Evolutionary conservation across 2,329 filamentous ascomycete genomes (phyloP).

Genomic region (Trichoderma arundinaceum): DNA sequence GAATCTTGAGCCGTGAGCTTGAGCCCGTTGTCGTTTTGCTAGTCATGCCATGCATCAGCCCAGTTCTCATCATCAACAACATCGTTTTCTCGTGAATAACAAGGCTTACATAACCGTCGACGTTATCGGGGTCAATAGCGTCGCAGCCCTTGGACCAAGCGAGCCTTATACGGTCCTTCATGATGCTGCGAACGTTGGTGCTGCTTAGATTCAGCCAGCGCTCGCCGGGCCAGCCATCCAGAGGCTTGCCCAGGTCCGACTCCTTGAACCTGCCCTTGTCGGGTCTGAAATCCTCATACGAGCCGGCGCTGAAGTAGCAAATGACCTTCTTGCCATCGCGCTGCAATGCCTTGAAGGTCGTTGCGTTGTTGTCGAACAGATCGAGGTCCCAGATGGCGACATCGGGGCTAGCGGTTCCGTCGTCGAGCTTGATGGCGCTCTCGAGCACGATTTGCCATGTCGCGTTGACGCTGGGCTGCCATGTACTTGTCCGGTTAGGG

Average conservation of each 20-base stretch:
- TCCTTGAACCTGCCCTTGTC: conserved; percentile 62
- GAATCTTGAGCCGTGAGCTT: conserved; percentile 62
- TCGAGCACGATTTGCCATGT: conserved; percentile 68
- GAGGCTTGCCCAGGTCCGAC: conserved; percentile 60
- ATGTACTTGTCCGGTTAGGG: conserved; percentile 43
- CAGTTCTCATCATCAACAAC: background rate
- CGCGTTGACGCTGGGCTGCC: conserved; percentile 58
- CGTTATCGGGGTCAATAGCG: conserved; percentile 71
- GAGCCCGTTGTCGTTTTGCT: conserved; percentile 67
- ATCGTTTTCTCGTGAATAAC: background rate
- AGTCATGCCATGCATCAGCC: conserved; percentile 1
- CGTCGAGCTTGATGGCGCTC: conserved; percentile 51
- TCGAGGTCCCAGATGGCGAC: conserved; percentile 57
- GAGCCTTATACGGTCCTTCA: conserved; percentile 63
- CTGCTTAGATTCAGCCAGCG: conserved; percentile 68
- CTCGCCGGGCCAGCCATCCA: conserved; percentile 71
- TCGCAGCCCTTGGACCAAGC: conserved; percentile 68
- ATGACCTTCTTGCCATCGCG: conserved; percentile 66
- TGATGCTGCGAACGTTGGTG: conserved; percentile 65
- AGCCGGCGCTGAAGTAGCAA: conserved; percentile 77
- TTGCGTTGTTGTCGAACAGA: conserved; percentile 59
- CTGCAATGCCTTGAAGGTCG: conserved; percentile 59
- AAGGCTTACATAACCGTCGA: conserved; percentile 65
- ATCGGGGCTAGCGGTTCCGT: conserved; percentile 49
- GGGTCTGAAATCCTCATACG: conserved; percentile 66